Conservation (phyloP, 2,329 filamentous ascomycete genomes). For the Aphanocladium album region DNA sequence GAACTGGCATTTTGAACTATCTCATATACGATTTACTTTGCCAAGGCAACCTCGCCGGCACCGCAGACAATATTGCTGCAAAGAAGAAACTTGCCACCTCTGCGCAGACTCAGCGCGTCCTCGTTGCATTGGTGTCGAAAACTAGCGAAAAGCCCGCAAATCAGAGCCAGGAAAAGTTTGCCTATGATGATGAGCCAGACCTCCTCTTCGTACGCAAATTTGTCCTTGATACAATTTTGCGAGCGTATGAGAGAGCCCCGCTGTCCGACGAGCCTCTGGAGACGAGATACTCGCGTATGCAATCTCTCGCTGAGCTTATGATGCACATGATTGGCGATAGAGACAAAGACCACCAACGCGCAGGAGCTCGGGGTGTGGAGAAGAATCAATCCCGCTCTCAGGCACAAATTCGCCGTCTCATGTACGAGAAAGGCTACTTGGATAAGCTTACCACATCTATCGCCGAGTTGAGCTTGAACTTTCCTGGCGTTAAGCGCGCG, state of each 20-base stretch:
- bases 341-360: slow-evolving; percentile 52
- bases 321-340: slow-evolving; percentile 83
- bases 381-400: slow-evolving; percentile 54
- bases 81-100: slow-evolving; percentile 87
- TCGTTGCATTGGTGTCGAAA: slow-evolving; percentile 83
- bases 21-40: slow-evolving; percentile 74
- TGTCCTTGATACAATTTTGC: slow-evolving; percentile 86
- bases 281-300: slow-evolving; percentile 78
- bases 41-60: slow-evolving; percentile 55
- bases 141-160: slow-evolving; percentile 71
- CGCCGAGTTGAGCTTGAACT: slow-evolving; percentile 92
- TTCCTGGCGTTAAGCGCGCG: slow-evolving; percentile 84
- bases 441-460: slow-evolving; percentile 84
- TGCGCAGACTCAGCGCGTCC: slow-evolving; percentile 75
- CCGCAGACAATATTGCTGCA: slow-evolving; percentile 67
- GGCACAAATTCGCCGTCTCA: slow-evolving; percentile 81
- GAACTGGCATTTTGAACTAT: slow-evolving; percentile 90
- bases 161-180: slow-evolving; percentile 51
- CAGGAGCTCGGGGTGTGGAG: slow-evolving; percentile 35
- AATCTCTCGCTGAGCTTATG: slow-evolving; percentile 87
- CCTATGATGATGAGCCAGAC: slow-evolving; percentile 73
- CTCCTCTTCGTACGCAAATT: slow-evolving; percentile 91
- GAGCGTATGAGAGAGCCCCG: slow-evolving; percentile 85
- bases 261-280: slow-evolving; percentile 75
- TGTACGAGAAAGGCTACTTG: slow-evolving; percentile 98